These are phyloP conservation scores for Zarea fungicola DNA, from an alignment of 2,329 filamentous ascomycete species.

Conservation along the genomic window DNA sequence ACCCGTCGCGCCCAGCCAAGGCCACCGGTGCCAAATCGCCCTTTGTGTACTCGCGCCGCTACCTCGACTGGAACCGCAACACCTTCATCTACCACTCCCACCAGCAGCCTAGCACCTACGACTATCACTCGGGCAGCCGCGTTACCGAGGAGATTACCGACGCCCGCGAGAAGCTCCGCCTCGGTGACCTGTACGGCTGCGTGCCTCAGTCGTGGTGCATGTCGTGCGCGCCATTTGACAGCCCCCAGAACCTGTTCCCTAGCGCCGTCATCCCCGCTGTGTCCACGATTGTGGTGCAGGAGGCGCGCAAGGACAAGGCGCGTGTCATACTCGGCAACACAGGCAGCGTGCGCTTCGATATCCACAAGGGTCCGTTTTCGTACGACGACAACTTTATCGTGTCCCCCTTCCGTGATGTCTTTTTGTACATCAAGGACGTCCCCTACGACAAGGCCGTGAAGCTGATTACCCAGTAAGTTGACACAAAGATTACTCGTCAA, in stretches of 20 bases:
- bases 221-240: slow-evolving; percentile 47
- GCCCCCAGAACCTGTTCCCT: slow-evolving; percentile 49
- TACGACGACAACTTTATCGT: slow-evolving; percentile 48
- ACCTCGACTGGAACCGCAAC: slow-evolving; percentile 64
- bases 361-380: slow-evolving; percentile 59
- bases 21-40: slow-evolving; percentile 29
- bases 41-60: slow-evolving; percentile 51
- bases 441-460: slow-evolving; percentile 39
- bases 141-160: slow-evolving; percentile 46
- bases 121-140: slow-evolving; percentile 40
- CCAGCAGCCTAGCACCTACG: slow-evolving; percentile 45
- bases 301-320: slow-evolving; percentile 42
- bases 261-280: slow-evolving; percentile 45
- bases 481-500: background rate
- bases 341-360: slow-evolving; percentile 55
- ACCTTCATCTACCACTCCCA: slow-evolving; percentile 59
- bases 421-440: slow-evolving; percentile 49
- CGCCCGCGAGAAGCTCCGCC: slow-evolving; percentile 46
- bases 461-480: slow-evolving; percentile 24
- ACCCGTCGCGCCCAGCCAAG: slow-evolving; percentile 35
- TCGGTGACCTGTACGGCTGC: slow-evolving; percentile 54
- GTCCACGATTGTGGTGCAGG: slow-evolving; percentile 46
- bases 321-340: slow-evolving; percentile 57
- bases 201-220: slow-evolving; percentile 56
- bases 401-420: slow-evolving; percentile 48